Percentiles rank a stretch among this genome's conserved stretches.
These are phyloP conservation scores for Termitomyces heimii DNA, from an alignment of 768 basidiomycete genomes.

Conservation along the genomic window DNA sequence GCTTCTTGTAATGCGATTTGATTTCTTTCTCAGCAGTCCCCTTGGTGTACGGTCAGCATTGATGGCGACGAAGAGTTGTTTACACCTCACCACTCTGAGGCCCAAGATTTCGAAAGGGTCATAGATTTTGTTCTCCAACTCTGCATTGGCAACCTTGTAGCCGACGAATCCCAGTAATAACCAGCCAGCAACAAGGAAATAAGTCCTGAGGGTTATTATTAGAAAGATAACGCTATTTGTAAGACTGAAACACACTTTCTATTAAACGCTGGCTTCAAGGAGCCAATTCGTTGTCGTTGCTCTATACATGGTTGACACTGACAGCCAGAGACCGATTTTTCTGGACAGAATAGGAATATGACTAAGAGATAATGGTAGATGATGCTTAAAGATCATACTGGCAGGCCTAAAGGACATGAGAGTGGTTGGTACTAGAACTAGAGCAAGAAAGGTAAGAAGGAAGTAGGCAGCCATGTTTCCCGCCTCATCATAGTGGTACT, in stretches of 20 bases:
- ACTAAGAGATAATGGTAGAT: background rate
- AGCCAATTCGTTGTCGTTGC: slow-evolving; percentile 44
- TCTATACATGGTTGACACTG: slow-evolving; percentile 57
- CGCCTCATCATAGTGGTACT: slow-evolving; percentile 82
- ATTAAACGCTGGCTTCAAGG: slow-evolving; percentile 43
- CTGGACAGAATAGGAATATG: slow-evolving; percentile 16
- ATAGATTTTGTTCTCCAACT: slow-evolving; percentile 68
- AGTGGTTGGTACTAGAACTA: slow-evolving; percentile 78
- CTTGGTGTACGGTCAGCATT: slow-evolving; percentile 27
- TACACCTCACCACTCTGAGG: slow-evolving; percentile 51
- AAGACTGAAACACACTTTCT: slow-evolving; percentile 36
- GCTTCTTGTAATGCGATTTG: slow-evolving; percentile 91
- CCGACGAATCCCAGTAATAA: slow-evolving; percentile 56
- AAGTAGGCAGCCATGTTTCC: slow-evolving; percentile 90
- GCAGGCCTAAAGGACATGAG: slow-evolving; percentile 39
- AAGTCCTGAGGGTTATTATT: slow-evolving; percentile 33
- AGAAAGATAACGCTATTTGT: background rate
- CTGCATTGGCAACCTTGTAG: slow-evolving; percentile 56
- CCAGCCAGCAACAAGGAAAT: slow-evolving; percentile 72
- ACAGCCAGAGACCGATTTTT: slow-evolving; percentile 42
- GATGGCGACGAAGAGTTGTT: background rate
- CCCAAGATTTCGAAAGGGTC: slow-evolving; percentile 95
- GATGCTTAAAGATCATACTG: slow-evolving; percentile 31
- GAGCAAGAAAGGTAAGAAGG: slow-evolving; percentile 80
- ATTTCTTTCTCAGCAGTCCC: slow-evolving; percentile 80